Evolutionary conservation across 768 basidiomycete genomes (phyloP).

Genomic region (Clathrus columnatus): DNA sequence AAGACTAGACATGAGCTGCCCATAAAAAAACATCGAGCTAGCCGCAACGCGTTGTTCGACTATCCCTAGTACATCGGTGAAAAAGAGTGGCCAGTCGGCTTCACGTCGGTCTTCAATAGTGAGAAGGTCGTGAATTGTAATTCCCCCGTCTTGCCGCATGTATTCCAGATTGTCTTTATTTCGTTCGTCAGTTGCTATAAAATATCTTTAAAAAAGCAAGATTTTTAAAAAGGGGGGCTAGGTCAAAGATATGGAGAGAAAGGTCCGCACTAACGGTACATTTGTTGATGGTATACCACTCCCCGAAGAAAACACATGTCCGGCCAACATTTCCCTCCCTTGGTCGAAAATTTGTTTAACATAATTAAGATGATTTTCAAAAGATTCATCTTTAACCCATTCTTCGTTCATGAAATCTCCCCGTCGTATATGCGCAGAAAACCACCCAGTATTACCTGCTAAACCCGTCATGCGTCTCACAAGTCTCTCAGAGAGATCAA

Average conservation of each 20-base stretch:
- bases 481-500: constrained; percentile 23
- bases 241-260: no score
- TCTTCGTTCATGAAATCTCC: constrained; percentile 30
- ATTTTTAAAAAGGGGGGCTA: constrained; percentile 15
- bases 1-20: constrained; percentile 29
- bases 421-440: constrained; percentile 36
- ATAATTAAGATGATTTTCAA: constrained; percentile 28
- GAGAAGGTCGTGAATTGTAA: constrained; percentile 34
- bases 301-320: no score
- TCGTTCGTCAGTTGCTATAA: constrained; percentile 38
- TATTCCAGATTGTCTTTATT: constrained; percentile 23
- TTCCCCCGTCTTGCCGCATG: constrained; percentile 27
- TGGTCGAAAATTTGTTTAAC: constrained; percentile 20
- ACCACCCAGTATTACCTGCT: constrained; percentile 29
- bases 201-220: constrained; percentile 24
- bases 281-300: not conserved
- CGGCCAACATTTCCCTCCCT: constrained; percentile 18
- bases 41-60: constrained; percentile 34
- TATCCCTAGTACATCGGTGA: constrained; percentile 35
- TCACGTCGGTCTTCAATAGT: constrained; percentile 31
- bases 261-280: constrained; percentile 18
- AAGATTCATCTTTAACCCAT: constrained; percentile 28
- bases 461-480: constrained; percentile 24
- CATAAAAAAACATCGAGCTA: constrained; percentile 29
- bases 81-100: constrained; percentile 33